Percentiles rank a stretch among this genome's conserved stretches.
These are phyloP conservation scores for Camillea tinctor DNA, from an alignment of 2,329 filamentous ascomycete species.

Conservation along the genomic window DNA sequence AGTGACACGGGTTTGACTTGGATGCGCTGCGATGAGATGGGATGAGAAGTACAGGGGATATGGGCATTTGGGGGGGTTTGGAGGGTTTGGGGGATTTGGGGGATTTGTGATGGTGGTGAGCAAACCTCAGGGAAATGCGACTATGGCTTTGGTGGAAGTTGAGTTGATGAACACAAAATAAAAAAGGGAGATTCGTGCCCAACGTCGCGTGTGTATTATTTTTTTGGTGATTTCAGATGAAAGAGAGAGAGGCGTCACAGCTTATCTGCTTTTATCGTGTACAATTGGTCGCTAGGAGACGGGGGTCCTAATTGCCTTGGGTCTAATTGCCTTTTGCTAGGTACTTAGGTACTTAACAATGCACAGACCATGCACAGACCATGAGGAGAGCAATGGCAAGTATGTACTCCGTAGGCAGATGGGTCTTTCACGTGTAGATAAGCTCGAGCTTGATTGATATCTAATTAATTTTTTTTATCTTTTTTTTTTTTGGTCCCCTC, in stretches of 20 bases:
- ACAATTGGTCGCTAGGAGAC: slow-evolving; percentile 3
- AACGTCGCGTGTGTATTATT: slow-evolving; percentile 11
- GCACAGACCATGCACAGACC: not conserved
- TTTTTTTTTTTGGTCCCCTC: not conserved
- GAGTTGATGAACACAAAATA: not conserved
- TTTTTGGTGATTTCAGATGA: slow-evolving; percentile 5
- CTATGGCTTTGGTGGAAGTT: not conserved
- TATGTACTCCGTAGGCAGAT: too few species aligned
- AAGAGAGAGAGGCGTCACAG: not conserved
- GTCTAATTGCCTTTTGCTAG: not conserved
- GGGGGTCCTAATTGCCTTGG: too few species aligned
- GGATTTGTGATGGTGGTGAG: slow-evolving; percentile 1
- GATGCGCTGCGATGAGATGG: not conserved
- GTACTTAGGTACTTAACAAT: not conserved
- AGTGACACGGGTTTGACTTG: not conserved
- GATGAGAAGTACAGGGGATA: not conserved
- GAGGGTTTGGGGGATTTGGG: not conserved
- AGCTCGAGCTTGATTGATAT: not conserved
- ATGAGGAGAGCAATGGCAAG: not conserved
- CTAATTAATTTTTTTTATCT: not conserved
- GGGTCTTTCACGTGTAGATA: not conserved
- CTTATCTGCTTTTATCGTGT: not conserved
- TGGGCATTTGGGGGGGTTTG: not conserved
- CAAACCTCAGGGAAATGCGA: not conserved
- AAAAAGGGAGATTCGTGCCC: slow-evolving; percentile 6